Base-by-base conservation (phyloP, 106 monocot species). In the Phalaenopsis aphrodite region DNA sequence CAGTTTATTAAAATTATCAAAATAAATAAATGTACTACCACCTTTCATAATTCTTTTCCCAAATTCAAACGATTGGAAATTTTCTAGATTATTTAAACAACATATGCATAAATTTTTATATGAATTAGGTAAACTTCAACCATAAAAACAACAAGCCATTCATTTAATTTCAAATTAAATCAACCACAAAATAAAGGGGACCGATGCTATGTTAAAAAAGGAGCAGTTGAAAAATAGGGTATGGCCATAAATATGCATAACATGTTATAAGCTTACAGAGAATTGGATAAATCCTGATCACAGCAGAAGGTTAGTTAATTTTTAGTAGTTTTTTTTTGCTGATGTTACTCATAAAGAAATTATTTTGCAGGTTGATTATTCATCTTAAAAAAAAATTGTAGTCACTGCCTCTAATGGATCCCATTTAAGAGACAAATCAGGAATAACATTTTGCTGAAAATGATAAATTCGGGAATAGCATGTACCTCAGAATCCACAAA, bases 401-500 rank as follows among this genome's bases (percentile, higher is more conserved):
- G 10, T 48, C 77, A 1, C 30, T 3, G n/a, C 41, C 4, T 19
- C 74, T 5, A 43, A 45, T 42, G 6, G 5, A 74, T 45, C 42
- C 74, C 18, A 74, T 6, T 14, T 36, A 74, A 74, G 19, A 74
- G 41, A 73, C 14, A 42, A 9, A 74, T 42, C 7, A 74, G 19
- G 6, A 42, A 43, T 41, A 45, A 45, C 45, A 74, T 18, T 6
- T 17, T 16, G 43, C n/a, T 18, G 43, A 43, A 36, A 69, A 69
- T 36, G 39, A 39, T 69, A 2, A 52, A 52, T 10, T 12, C 52
- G 36, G 38, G 19, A 45, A 19, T 5, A 74, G 14, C 18, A 45
- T n/a, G 5, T 87, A 98, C 97, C 97, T 98, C 94, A 41, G 90
- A 90, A 78, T 98, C 97, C 42, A 85, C 86, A 89, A 98, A 86